phyloP scores from a whole-genome alignment of 805 yeast species.

The Ogataea degrootiae region DNA sequence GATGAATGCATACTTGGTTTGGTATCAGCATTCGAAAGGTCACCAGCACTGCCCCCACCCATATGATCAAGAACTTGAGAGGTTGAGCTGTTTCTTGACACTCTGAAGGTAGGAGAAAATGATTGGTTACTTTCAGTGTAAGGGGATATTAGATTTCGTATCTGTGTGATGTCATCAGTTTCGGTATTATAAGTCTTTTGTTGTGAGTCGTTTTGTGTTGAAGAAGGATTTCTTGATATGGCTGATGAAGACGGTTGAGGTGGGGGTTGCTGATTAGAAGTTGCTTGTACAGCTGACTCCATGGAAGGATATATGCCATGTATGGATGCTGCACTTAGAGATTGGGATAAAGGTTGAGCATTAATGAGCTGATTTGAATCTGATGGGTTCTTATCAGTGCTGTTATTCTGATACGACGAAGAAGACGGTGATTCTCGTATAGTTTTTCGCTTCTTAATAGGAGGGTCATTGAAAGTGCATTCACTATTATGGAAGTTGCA shows the following conservation, averaged over 20 bases:
- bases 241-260: too few species aligned
- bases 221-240: background rate
- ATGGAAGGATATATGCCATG: too few species aligned
- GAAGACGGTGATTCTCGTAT: background rate
- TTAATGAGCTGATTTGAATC: too few species aligned
- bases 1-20: background rate
- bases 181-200: background rate
- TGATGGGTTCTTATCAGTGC: too few species aligned
- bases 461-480: slow-evolving; percentile 13
- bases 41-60: background rate
- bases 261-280: too few species aligned
- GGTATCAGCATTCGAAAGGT: background rate
- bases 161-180: background rate
- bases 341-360: too few species aligned
- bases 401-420: too few species aligned
- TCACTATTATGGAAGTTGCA: slow-evolving; percentile 12
- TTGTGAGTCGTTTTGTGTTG: background rate
- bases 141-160: background rate
- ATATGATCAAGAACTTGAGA: background rate
- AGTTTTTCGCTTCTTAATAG: slow-evolving; percentile 11
- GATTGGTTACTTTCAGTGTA: background rate
- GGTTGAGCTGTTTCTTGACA: background rate
- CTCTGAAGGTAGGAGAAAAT: background rate
- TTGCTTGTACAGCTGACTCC: too few species aligned
- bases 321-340: too few species aligned